These are phyloP conservation scores for Postia placenta DNA, from an alignment of 768 basidiomycete genomes.

Conservation along the genomic window DNA sequence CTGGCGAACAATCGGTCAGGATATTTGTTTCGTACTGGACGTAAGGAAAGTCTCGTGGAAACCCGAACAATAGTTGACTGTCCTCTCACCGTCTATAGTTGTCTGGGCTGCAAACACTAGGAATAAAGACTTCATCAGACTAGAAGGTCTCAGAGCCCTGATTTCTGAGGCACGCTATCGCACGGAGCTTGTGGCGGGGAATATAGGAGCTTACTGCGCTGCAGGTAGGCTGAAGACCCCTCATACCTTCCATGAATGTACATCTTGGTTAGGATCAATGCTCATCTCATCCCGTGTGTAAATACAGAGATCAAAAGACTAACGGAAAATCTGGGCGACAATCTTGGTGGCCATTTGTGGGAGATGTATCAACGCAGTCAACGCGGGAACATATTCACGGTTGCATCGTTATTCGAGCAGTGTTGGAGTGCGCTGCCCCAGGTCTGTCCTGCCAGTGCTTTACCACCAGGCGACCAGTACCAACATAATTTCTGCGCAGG, in stretches of 20 bases:
- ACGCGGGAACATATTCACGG: constrained; percentile 23
- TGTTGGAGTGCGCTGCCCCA: constrained; percentile 56
- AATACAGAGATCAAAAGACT: no score
- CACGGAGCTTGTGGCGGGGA: constrained; percentile 69
- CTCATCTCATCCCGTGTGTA: no score
- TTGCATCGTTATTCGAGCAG: constrained; percentile 44
- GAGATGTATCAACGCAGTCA: no score
- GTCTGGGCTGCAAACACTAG: constrained; percentile 73
- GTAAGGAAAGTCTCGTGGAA: no score
- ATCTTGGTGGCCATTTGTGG: no score
- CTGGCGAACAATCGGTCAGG: no score
- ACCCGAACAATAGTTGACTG: no score
- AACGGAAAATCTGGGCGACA: no score
- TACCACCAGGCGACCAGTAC: not conserved
- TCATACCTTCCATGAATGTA: no score
- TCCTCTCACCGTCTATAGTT: no score
- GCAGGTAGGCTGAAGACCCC: constrained; percentile 42
- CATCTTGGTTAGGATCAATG: no score
- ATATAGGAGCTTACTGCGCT: constrained; percentile 48
- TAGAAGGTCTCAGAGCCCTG: constrained; percentile 58
- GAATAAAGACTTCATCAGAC: constrained; percentile 52
- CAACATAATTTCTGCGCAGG: constrained; percentile 29
- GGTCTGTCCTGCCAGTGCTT: constrained; percentile 25
- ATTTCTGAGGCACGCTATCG: constrained; percentile 50
- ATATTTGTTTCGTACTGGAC: no score